These are phyloP conservation scores for Rhododendron molle DNA, from an alignment of 148 eudicot species.

Conservation along the genomic window DNA sequence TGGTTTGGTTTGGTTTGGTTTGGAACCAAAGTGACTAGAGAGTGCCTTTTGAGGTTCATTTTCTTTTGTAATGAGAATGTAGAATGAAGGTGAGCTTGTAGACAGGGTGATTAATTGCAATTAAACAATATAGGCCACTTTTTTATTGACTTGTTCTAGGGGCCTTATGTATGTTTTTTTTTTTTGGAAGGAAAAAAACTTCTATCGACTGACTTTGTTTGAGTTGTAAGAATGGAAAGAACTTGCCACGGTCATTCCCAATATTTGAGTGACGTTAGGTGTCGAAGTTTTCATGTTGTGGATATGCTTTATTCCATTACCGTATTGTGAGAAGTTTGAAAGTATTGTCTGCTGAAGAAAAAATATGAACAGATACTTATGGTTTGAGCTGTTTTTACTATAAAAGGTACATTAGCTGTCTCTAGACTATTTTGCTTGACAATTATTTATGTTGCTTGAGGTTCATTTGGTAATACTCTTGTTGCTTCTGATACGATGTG, in stretches of 20 bases:
- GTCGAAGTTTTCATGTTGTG: neutral
- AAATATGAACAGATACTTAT: neutral
- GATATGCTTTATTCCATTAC: neutral
- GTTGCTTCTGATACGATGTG: neutral
- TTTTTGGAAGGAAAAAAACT: neutral
- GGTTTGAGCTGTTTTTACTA: neutral
- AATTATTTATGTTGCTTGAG: neutral
- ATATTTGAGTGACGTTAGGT: neutral
- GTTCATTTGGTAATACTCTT: neutral
- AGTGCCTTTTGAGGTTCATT: neutral
- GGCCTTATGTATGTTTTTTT: neutral
- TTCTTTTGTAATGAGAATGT: neutral
- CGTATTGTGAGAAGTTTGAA: neutral
- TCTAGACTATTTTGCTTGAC: neutral
- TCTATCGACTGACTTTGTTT: neutral
- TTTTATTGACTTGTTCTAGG: neutral
- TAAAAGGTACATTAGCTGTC: neutral
- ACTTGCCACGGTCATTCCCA: neutral
- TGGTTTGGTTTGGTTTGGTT: too few relatives aligned
- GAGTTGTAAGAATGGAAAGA: neutral
- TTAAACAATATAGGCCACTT: neutral
- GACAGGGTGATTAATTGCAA: neutral
- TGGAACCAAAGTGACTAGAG: neutral
- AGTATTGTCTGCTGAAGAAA: neutral
- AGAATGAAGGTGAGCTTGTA: neutral